Conservation (phyloP, 1,284 basidiomycete genomes). For the Moniliella sp. region DNA sequence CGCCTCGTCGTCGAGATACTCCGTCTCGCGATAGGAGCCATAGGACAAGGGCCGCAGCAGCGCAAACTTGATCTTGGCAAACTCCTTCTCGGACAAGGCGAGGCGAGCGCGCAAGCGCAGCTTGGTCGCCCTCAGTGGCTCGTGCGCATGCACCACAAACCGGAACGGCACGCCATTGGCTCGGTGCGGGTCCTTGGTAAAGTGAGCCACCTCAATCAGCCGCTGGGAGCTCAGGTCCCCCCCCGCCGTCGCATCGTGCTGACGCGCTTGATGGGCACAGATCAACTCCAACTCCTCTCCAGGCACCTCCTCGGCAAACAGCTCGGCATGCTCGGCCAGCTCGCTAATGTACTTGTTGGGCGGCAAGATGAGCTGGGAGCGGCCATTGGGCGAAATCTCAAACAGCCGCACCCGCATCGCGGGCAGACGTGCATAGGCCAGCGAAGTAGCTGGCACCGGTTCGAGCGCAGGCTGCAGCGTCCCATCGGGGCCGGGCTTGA, state of each 20-base stretch:
- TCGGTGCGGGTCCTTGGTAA: constrained; percentile 70
- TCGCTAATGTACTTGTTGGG: constrained; percentile 84
- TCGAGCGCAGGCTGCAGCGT: too few species aligned
- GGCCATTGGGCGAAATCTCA: constrained; percentile 48
- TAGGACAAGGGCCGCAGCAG: constrained; percentile 40
- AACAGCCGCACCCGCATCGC: constrained; percentile 81
- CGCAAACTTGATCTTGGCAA: constrained; percentile 80
- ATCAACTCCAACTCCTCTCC: constrained; percentile 66
- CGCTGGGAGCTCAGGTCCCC: constrained; percentile 66
- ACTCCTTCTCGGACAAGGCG: constrained; percentile 80
- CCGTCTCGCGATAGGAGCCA: too few species aligned
- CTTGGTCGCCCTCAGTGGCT: constrained; percentile 84
- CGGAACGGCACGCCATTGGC: constrained; percentile 94
- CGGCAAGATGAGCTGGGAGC: constrained; percentile 51
- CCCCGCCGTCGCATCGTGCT: too few species aligned
- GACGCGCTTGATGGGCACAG: too few species aligned
- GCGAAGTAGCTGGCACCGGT: too few species aligned
- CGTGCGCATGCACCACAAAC: constrained; percentile 50
- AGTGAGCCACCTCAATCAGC: constrained; percentile 92
- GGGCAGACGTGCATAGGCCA: too few species aligned
- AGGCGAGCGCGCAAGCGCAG: constrained; percentile 71
- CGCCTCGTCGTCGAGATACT: too few species aligned
- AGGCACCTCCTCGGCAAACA: constrained; percentile 90
- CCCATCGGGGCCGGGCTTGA: too few species aligned
- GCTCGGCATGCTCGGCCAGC: constrained; percentile 72